phyloP scores from a whole-genome alignment of 768 basidiomycete species.

The Psilocybe cubensis region DNA sequence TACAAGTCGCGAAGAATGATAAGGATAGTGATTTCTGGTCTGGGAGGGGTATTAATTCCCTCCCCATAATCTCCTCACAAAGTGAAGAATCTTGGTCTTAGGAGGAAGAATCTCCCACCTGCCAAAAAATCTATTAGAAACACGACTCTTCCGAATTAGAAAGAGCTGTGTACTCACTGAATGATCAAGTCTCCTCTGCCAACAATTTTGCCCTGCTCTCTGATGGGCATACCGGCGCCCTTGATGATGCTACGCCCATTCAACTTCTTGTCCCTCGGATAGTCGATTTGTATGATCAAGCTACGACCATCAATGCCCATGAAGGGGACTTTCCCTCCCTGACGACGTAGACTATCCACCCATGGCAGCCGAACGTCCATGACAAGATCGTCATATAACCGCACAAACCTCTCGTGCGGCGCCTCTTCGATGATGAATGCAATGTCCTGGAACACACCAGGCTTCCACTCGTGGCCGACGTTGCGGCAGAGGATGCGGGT shows the following conservation, averaged over 20 bases:
- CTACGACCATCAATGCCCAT: slow-evolving; percentile 62
- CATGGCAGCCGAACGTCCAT: slow-evolving; percentile 60
- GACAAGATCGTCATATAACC: slow-evolving; percentile 60
- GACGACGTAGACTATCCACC: slow-evolving; percentile 49
- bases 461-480: slow-evolving; percentile 68
- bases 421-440: slow-evolving; percentile 67
- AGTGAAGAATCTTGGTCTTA: slow-evolving; percentile 30
- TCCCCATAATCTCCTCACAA: slow-evolving; percentile 32
- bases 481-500: slow-evolving; percentile 62
- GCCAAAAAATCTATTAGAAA: slow-evolving; percentile 2
- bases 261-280: slow-evolving; percentile 50
- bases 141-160: neutral
- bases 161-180: slow-evolving; percentile 45
- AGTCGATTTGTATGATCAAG: slow-evolving; percentile 54
- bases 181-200: slow-evolving; percentile 68
- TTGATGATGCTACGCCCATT: slow-evolving; percentile 53
- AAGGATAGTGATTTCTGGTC: slow-evolving; percentile 13
- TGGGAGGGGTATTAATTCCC: slow-evolving; percentile 8
- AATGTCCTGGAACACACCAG: slow-evolving; percentile 63
- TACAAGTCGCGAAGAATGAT: slow-evolving; percentile 14
- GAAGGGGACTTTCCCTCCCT: slow-evolving; percentile 54
- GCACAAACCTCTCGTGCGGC: slow-evolving; percentile 57
- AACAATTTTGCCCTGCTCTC: slow-evolving; percentile 51
- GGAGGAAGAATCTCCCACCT: slow-evolving; percentile 46
- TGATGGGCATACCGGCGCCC: slow-evolving; percentile 73